Base-by-base conservation (phyloP, 2,329 filamentous ascomycete species). In the Aspergillus ruber region DNA sequence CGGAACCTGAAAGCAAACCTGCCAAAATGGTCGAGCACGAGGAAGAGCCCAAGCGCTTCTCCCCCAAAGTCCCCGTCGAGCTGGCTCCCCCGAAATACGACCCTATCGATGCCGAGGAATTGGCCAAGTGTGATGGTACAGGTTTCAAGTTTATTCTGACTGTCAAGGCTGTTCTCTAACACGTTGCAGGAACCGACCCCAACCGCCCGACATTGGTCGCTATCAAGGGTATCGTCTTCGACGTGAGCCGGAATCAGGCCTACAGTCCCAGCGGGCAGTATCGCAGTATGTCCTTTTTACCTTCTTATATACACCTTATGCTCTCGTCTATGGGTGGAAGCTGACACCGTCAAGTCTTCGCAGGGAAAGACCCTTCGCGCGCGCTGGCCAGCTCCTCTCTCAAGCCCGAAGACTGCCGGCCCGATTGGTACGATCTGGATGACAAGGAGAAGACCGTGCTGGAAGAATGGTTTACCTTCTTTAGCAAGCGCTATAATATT, bases 401-500 rank as follows among this genome's bases (percentile, higher is more conserved):
- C 43, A 94, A 95, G 67, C 69, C 79, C 4, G 88, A 93, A 60
- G 90, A 97, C 57, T 91, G 88, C 55, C 74, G 74, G 27, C 74
- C 93, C 2, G 85, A 96, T 44, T 97, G 88, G 86, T 76, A 85
- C 49, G 86, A 90, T 61, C 75, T 98, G 44, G 76, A 78, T 12
- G 90, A 95, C 18, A 90, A 93, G 70, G 84, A 96, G 67, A 88
- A 93, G 74, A 82, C 81, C 21, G 84, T 86, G 3, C 73, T 98
- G 51, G 80, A 91, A 46, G 93, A 98, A 68, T 98, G 93, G 93
- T 82, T 85, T 54, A 95, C 86, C 2, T 98, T 95, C 72, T 98
- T 98, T 71, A 88, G 86, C 57, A 98, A 97, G 75, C 80, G 93
- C 49, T 98, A 98, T 74, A 97, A 95, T 61, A 80, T 97, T 45